Percentiles rank a stretch among this genome's conserved stretches.
These are phyloP conservation scores for Alternaria brassicae DNA, from an alignment of 2,329 filamentous ascomycete genomes.

Conservation along the genomic window DNA sequence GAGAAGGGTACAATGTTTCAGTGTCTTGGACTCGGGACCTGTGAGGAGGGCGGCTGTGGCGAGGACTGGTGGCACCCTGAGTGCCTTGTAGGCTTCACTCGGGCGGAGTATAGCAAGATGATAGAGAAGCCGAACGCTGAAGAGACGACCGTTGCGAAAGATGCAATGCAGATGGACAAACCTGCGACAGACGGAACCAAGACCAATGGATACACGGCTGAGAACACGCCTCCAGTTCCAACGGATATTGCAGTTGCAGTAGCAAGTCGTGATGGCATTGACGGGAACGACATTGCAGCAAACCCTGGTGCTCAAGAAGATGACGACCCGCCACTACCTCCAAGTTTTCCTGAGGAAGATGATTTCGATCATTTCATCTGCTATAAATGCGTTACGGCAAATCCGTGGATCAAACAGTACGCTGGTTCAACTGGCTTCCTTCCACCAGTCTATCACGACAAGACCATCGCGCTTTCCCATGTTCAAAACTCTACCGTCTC, in stretches of 20 bases:
- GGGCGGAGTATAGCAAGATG: slow-evolving; percentile 70
- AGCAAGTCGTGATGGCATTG: slow-evolving; percentile 28
- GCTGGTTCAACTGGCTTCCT: slow-evolving; percentile 82
- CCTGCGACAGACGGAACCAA: slow-evolving; percentile 1
- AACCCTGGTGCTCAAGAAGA: slow-evolving; percentile 63
- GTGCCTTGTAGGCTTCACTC: slow-evolving; percentile 81
- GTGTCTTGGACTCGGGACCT: slow-evolving; percentile 82
- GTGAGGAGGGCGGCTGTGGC: slow-evolving; percentile 85
- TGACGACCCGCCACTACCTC: slow-evolving; percentile 72
- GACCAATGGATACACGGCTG: slow-evolving; percentile 16
- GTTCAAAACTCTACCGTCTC: slow-evolving; percentile 5
- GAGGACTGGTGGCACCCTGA: slow-evolving; percentile 99
- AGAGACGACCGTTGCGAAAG: slow-evolving; percentile 12
- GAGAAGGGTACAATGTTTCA: slow-evolving; percentile 99
- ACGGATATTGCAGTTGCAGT: slow-evolving; percentile 30
- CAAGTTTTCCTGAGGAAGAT: slow-evolving; percentile 87
- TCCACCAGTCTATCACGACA: slow-evolving; percentile 67
- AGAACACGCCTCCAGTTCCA: slow-evolving; percentile 16
- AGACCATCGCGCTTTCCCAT: slow-evolving; percentile 25
- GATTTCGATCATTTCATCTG: slow-evolving; percentile 90
- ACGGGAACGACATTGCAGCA: slow-evolving; percentile 46
- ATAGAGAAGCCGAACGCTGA: slow-evolving; percentile 34
- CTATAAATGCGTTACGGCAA: slow-evolving; percentile 87
- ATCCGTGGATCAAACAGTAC: slow-evolving; percentile 92
- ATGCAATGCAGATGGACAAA: slow-evolving; percentile 21